Evolutionary conservation across 2,329 filamentous ascomycete genomes (phyloP), one percentile per base, ranked within the genome.

Genomic region (Helotiales sp.): DNA sequence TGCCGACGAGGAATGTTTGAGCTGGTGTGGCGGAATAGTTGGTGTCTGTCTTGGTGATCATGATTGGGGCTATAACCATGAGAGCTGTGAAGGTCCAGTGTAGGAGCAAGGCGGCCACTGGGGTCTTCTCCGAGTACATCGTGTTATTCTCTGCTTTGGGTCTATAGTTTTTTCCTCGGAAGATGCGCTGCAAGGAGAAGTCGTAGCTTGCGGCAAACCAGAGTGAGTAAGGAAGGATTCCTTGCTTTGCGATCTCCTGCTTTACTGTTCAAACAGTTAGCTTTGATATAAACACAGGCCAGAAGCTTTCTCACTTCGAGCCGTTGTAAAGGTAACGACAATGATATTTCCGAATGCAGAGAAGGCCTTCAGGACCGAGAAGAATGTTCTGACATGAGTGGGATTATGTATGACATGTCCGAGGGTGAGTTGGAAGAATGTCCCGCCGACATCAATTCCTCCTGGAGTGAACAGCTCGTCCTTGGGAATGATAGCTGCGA

Each of bases 241-340:
- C 81, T 64, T 82, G 78, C 61, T 84, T 83, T 13, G 81, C 82
- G 42, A 84, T 82, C 64, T 84, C 81, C 63, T 84, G 81, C 66
- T 84, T 83, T 19, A 84, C 77, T 56, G 27, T 13, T 5, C n/a
- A 30, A 9, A 3, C n/a, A 4, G 7, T 33, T 19, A 9, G 27
- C 36, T 22, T 17, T 17, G 36, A 7, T 40, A 9, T n/a, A 8
- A n/a, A n/a, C 7, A 9, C 7, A n/a, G 6, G 7, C n/a, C 19
- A 6, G n/a, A 40, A 4, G n/a, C n/a, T n/a, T 33, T 31, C 17
- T 8, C 5, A 54, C 52, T 40, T 84, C 79, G 73, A 1, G 80
- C 75, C 9, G 79, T 76, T 0, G 80, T 80, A 62, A 81, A 85
- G 1, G 81, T 84, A 71, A 81, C 80, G 27, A 80, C 78, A 15